Base-by-base conservation (phyloP, 208 protist genomes). In the Leptomonas pyrrhocoris region DNA sequence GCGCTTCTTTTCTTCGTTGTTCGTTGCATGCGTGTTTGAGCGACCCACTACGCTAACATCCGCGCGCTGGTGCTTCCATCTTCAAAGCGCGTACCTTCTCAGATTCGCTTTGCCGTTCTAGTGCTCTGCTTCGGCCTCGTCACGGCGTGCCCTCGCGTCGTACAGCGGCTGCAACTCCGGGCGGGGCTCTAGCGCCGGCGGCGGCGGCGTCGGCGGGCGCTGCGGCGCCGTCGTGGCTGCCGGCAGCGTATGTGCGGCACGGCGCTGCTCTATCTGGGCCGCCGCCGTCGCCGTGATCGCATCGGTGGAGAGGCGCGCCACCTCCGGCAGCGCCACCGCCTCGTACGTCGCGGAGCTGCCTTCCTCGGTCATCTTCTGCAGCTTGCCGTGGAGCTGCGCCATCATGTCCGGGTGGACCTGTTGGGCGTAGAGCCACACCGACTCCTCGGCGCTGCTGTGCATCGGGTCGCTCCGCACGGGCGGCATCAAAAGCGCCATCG, bases 111-210 rank as follows among this genome's bases (percentile, higher is more conserved):
- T 9, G 9, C 9, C 9, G 34, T 38, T 38, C 21, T 81, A 79
- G 0, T 75, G 81, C 42, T 84, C 85, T 21, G 78, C 80, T 48
- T 91, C 82, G 0, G 78, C 84, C 25, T 76, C 67, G 40, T 84
- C 68, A 60, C 85, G 81, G 25, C 74, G 84, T 9, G 68, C 79
- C 68, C 86, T 85, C 15, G 86, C 88, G n/a, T 78, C 80, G 64
- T 90, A 93, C 19, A 96, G 68, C 8, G 88, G 88, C 72, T 96
- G 85, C 19, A 97, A 73, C 45, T 93, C 85, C 6, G 92, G 92
- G 12, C 92, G 67, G 16, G 88, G 84, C 77, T 92, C 80, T 23
- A 87, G 74, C 16, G 72, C 48, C 13, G 93, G 92, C 34, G 84
- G 82, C n/a, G 87, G 63, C 48, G 92, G 92, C 23, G 92, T 97